Conservation (phyloP, 352 stramenopile genomes). For the Pythium aristosporum region DNA sequence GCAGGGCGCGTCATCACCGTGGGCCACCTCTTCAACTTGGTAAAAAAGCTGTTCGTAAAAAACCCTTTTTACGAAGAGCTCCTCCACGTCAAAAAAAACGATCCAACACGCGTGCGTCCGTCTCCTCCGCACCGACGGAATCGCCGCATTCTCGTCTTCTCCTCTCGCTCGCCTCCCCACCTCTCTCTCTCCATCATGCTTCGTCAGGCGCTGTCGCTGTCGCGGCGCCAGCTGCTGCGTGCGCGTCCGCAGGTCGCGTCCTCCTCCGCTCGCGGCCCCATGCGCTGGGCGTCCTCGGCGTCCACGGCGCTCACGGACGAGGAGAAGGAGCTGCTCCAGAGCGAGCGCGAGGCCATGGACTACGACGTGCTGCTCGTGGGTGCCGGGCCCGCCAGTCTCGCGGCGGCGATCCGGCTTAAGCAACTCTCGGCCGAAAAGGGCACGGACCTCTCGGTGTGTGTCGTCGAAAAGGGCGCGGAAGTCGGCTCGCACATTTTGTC, state of each 20-base stretch:
- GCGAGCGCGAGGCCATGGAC: constrained; percentile 93
- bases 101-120: constrained; percentile 14
- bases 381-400: constrained; percentile 90
- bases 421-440: constrained; percentile 93
- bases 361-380: constrained; percentile 98
- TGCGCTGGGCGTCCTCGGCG: constrained; percentile 35
- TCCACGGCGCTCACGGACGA: constrained; percentile 39
- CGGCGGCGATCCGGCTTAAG: constrained; percentile 97
- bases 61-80: constrained; percentile 12
- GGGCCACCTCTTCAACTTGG: constrained; percentile 21
- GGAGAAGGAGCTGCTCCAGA: constrained; percentile 66
- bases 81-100: constrained; percentile 21
- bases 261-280: no score
- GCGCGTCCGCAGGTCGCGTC: neutral
- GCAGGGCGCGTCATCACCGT: neutral
- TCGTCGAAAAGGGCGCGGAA: constrained; percentile 95
- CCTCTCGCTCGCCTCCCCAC: neutral
- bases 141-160: neutral
- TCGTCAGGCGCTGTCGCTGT: constrained; percentile 21
- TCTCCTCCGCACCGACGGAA: constrained; percentile 14
- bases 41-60: constrained; percentile 17
- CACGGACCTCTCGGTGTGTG: constrained; percentile 94
- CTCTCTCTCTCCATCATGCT: constrained; percentile 14
- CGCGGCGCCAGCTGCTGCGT: constrained; percentile 21
- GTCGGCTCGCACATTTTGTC: constrained; percentile 98